Conservation (phyloP, 1,284 basidiomycete species). For the Cutaneotrichosporon sp. region DNA sequence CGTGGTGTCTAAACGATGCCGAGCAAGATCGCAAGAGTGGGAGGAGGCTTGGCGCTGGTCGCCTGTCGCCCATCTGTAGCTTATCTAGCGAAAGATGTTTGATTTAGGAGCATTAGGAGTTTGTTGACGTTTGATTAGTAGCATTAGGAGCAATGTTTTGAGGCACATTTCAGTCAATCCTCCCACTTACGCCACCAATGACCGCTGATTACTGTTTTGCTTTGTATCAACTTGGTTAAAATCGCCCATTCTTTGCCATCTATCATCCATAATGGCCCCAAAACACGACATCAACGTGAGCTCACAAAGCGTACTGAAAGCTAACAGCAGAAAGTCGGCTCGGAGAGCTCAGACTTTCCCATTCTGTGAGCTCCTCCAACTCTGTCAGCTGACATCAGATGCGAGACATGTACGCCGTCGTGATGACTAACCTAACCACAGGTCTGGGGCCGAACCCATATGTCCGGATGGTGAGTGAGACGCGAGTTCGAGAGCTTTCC, state of each 20-base stretch:
- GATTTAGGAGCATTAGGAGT: not conserved
- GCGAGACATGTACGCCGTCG: constrained; percentile 75
- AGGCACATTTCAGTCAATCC: not conserved
- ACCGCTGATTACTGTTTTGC: constrained; percentile 4
- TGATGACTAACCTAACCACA: constrained; percentile 40
- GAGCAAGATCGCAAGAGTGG: no score
- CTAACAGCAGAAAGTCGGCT: constrained; percentile 49
- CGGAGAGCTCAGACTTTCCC: constrained; percentile 52
- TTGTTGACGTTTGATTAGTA: not conserved
- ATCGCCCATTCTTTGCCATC: constrained; percentile 5
- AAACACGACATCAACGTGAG: constrained; percentile 54
- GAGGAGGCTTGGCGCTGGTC: not conserved
- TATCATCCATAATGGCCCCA: constrained; percentile 33
- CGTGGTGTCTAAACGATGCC: not conserved
- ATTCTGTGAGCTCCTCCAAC: constrained; percentile 43
- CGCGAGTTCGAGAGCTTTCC: no score
- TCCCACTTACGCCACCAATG: constrained; percentile 8
- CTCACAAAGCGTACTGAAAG: not conserved
- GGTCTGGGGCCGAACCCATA: constrained; percentile 85
- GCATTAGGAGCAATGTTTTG: not conserved
- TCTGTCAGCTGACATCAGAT: constrained; percentile 36
- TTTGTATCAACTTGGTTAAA: no score
- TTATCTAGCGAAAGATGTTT: not conserved
- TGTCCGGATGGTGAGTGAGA: constrained; percentile 71
- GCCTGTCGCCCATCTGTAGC: not conserved